Base-by-base conservation (phyloP, 1,284 basidiomycete genomes). In the Fistulinella staudtii region DNA sequence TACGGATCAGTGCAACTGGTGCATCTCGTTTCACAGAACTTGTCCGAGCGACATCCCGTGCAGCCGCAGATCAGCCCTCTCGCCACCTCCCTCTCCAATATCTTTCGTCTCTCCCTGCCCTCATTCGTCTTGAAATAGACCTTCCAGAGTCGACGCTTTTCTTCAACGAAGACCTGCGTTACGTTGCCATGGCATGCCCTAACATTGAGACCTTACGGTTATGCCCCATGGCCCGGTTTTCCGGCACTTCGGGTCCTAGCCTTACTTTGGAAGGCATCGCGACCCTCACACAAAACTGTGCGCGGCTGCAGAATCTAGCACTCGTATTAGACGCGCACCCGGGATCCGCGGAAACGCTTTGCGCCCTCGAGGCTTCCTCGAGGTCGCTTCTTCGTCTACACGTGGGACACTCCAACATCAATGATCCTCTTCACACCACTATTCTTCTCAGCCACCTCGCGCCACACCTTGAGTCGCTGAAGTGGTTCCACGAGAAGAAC, bases 401-500 rank as follows among this genome's bases (percentile, higher is more conserved):
- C 58, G 71, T 86, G 39, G 85, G 85, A 11, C 80, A 88, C 62
- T 87, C 85, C 27, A 82, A 78, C 74, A 69, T 80, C 48, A 68
- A 68, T 46, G 82, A 89, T 54, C 74, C 82, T 20, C 71, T 89
- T 43, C 77, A 80, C 49, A 71, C 77, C 13, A 72, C 82, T 21
- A 80, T 89, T 52, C 72, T 84, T 41, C 71, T 89, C 47, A 87
- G 84, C 62, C 84, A 89, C 59, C 65, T 89, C 44, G 77, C 80
- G n/a, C 85, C 85, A 21, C 69, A 71, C 54, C 68, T 86, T 34
- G 83, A 86, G 54, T 71, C 63, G 18, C 59, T 89, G 30, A 82
- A 80, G 61, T 88, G 75, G 75, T 86, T 85, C 71, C 77, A 81
- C 54, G 83, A 85, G 53, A 80, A 79, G 63, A 86, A 78, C 53